Percentiles rank a stretch among this genome's conserved stretches.
Conservation (phyloP, 306 rosid species). For the Cicer arietinum region DNA sequence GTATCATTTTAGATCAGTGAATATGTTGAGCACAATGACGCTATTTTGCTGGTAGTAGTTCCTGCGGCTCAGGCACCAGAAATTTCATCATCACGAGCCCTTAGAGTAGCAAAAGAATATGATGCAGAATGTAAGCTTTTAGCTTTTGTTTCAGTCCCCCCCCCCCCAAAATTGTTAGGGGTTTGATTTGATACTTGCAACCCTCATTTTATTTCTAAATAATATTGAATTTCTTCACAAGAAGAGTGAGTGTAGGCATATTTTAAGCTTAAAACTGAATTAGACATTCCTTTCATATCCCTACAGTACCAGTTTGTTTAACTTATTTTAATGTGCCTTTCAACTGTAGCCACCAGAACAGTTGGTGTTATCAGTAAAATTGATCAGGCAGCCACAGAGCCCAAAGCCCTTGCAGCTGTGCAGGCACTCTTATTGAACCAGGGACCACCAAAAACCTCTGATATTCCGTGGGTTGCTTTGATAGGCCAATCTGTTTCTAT, state of each 20-base stretch:
- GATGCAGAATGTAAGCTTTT: conserved; percentile 83
- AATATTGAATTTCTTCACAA: conserved; percentile 13
- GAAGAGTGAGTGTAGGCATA: conserved; percentile 4
- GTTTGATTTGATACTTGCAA: conserved; percentile 22
- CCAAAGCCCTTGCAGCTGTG: conserved; percentile 93
- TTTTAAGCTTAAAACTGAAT: conserved; percentile 15
- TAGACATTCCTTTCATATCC: conserved; percentile 32
- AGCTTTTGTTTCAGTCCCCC: background rate
- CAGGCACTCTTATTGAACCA: conserved; percentile 91
- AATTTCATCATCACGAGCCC: conserved; percentile 88
- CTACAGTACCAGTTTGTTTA: conserved; percentile 2
- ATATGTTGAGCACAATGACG: conserved; percentile 92
- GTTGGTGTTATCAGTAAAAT: conserved; percentile 95
- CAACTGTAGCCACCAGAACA: conserved; percentile 83
- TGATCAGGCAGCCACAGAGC: conserved; percentile 91
- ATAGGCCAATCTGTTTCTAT: conserved; percentile 96
- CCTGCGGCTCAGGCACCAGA: conserved; percentile 96
- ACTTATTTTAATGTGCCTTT: conserved; percentile 20
- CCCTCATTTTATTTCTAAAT: conserved; percentile 19
- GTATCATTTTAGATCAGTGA: conserved; percentile 69
- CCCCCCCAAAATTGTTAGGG: conserved; percentile 9
- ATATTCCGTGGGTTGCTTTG: conserved; percentile 95
- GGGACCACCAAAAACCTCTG: conserved; percentile 93
- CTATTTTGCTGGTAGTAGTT: conserved; percentile 79
- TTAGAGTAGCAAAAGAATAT: conserved; percentile 80